Conservation (phyloP, 2,329 filamentous ascomycete species). For the Biscogniauxia sp. region DNA sequence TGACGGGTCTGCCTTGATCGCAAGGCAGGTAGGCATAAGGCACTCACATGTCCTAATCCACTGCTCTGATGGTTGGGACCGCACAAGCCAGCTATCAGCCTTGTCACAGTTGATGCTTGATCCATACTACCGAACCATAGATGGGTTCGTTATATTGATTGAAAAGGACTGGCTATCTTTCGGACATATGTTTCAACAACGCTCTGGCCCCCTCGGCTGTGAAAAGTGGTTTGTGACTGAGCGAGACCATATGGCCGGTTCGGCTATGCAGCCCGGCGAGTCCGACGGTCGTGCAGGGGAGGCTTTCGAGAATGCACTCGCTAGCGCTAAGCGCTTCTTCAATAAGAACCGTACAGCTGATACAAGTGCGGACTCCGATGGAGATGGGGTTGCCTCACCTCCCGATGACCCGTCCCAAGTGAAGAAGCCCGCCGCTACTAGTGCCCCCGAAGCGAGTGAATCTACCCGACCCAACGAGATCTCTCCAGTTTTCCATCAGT, state of each 20-base stretch:
- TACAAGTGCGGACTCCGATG: conserved; percentile 57
- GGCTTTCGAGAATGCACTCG: conserved; percentile 79
- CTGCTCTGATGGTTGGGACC: conserved; percentile 98
- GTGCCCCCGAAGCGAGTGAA: conserved; percentile 52
- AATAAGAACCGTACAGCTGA: conserved; percentile 69
- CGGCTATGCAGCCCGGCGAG: conserved; percentile 60
- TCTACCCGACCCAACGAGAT: conserved; percentile 85
- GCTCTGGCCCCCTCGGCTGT: conserved; percentile 82
- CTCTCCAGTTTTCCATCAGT: conserved; percentile 96
- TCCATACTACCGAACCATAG: conserved; percentile 89
- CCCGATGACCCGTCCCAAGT: conserved; percentile 29
- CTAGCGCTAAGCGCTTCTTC: conserved; percentile 86
- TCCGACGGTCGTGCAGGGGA: conserved; percentile 62
- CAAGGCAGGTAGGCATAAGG: conserved; percentile 82
- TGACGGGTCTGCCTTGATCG: conserved; percentile 80
- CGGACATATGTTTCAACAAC: conserved; percentile 93
- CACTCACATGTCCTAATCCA: conserved; percentile 96
- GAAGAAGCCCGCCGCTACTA: conserved; percentile 33
- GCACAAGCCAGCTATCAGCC: conserved; percentile 90
- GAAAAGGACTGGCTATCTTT: conserved; percentile 99
- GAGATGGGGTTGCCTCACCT: conserved; percentile 25
- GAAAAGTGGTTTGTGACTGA: conserved; percentile 94
- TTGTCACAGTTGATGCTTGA: conserved; percentile 91
- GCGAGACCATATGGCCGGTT: conserved; percentile 70
- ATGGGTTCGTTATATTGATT: conserved; percentile 90